Base-by-base conservation (phyloP, 1,139 yeast species). In the Entelexis sorbosivorans region DNA sequence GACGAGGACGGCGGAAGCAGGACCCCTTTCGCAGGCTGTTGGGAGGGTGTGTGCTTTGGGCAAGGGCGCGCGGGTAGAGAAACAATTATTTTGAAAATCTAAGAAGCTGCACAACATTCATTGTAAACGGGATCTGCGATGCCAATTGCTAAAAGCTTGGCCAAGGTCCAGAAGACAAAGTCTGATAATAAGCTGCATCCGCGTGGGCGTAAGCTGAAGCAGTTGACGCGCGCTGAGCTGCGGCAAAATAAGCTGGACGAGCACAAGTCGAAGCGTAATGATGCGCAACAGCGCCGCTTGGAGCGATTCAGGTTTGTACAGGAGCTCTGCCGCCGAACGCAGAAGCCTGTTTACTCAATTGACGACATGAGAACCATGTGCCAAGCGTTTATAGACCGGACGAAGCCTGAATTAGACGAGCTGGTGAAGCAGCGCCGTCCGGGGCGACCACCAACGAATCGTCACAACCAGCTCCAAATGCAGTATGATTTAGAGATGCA, bases 171-270 rank as follows among this genome's bases (percentile, higher is more conserved):
- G 59, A 84, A 84, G 68, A 77, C 77, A 45, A 79, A 81, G 19
- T 68, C 71, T 13, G 69, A 69, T 52, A 64, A 64, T 28, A 62
- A 64, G 13, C 73, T 89, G 59, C 97, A 89, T 65, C 88, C 94
- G 38, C 82, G 82, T 63, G 95, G 96, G 8, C 76, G 96, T 52
- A 88, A 86, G 66, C 83, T 86, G 67, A 82, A 83, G 65, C 88
- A 84, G 66, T 70, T 89, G 52, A 82, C 81, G 55, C 73, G 93
- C 57, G 96, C 96, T n/a, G 79, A 93, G 1, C 69, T 87, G 45
- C 75, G 97, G 65, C 93, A 87, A 57, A 75, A 74, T 47, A 85
- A 83, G 65, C 70, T 89, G 49, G 75, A 74, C 44, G 72, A 71
- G 50, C 78, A 76, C 64, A 83, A 82, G 63, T 66, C 81, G 50